Evolutionary conservation across 164 flowering plant species (phyloP).

Genomic region (Magnolia sinica): DNA sequence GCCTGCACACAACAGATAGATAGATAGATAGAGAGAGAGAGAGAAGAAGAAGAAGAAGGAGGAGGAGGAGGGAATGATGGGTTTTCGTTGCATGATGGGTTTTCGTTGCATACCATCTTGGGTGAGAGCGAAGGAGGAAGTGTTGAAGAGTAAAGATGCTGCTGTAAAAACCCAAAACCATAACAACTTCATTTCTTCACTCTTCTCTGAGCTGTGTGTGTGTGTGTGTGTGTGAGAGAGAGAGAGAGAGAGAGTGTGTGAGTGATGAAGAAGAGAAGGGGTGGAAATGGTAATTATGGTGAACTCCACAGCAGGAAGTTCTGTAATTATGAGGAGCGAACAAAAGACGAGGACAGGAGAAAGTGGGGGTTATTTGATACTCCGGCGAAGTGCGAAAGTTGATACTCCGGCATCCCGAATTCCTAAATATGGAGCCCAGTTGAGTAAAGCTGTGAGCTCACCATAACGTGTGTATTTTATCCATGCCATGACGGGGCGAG

Average conservation of each 20-base stretch:
- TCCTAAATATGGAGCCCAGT: not conserved
- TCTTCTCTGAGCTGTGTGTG: not conserved
- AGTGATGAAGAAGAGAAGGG: not conserved
- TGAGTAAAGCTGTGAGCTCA: too few relatives aligned
- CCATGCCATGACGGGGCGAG: too few relatives aligned
- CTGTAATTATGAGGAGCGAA: not conserved
- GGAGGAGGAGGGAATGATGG: not conserved
- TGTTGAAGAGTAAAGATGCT: constrained; percentile 27
- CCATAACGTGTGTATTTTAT: too few relatives aligned
- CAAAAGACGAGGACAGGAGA: not conserved
- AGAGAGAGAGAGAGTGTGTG: not conserved
- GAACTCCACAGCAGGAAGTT: not conserved
- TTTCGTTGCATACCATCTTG: constrained; percentile 56
- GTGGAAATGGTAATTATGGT: not conserved
- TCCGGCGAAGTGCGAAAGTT: not conserved
- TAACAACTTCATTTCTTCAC: constrained; percentile 20
- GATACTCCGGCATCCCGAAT: not conserved
- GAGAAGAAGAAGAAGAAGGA: not conserved
- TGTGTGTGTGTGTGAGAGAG: not conserved
- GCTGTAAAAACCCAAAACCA: constrained; percentile 10
- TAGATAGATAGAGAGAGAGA: not conserved
- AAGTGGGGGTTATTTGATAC: not conserved
- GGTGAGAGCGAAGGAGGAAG: constrained; percentile 50
- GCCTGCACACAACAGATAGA: constrained; percentile 34
- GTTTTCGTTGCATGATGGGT: constrained; percentile 10